Evolutionary conservation across 2,329 filamentous ascomycete genomes (phyloP), one percentile per base, ranked within the genome.

Genomic region (Epichloe aotearoae): DNA sequence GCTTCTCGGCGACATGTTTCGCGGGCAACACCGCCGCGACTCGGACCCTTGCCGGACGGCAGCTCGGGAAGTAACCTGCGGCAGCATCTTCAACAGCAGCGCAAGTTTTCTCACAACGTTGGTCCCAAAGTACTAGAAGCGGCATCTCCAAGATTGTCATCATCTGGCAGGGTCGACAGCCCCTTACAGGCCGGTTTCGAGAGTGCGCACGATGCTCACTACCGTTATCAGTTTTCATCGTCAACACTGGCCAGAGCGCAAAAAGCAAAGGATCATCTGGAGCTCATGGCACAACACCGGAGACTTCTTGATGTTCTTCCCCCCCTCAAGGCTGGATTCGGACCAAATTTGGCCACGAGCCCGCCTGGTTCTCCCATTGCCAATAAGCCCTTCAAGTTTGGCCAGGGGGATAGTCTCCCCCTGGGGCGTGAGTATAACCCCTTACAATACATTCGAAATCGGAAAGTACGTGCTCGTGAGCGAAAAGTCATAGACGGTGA

Each of bases 401-500:
- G 56, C 19, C 55, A 53, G 4, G 52, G 52, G 34, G 71, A 58
- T 49, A 64, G 52, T 53, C 20, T 55, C 47, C 69, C 69, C 52
- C 65, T 83, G 7, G 85, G 86, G 4, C 82, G 90, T 49, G 69
- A 74, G 2, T 97, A 97, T 64, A 95, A 98, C 63, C 93, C 91
- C 4, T 69, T 98, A 23, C 93, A 97, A 65, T 88, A 88, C 58
- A 86, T 97, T 50, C 83, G 93, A 19, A 97, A 98, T 62, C 79
- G 91, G 46, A 91, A 90, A 63, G 79, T 93, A 12, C 78, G 93
- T 55, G 84, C 84, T 26, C 79, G 90, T 15, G 87, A 94, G 67
- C 79, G 87, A 40, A 83, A 79, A 56, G 69, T 77, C 0, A 83
- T 95, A 36, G 80, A 93, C 59, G 82, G 86, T 15, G 82, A 88